Percentiles rank a stretch among this genome's conserved stretches.
Evolutionary conservation across 75 land plant species (phyloP).

Genomic region (Cupressus sempervirens): DNA sequence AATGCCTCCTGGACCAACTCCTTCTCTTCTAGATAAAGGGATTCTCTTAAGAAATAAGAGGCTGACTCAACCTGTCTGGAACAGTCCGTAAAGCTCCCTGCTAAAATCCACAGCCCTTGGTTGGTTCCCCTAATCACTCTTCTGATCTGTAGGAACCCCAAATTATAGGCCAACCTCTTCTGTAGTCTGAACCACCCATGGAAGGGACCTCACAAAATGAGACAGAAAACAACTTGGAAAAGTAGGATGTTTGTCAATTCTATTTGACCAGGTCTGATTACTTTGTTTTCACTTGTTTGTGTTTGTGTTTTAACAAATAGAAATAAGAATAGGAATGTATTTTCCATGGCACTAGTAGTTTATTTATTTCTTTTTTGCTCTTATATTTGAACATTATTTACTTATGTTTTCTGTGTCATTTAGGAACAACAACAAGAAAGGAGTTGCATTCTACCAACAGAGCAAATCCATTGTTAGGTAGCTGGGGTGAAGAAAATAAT

Average conservation of each 20-base stretch:
- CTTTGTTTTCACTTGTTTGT: background rate
- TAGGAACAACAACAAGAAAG: conserved; percentile 89
- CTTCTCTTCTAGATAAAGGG: too few relatives aligned
- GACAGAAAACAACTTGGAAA: background rate
- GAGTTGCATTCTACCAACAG: conserved; percentile 64
- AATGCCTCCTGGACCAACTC: too few relatives aligned
- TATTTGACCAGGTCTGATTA: background rate
- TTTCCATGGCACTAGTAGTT: too few relatives aligned
- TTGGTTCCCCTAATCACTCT: too few relatives aligned
- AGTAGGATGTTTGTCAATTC: background rate
- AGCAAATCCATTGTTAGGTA: conserved; percentile 47
- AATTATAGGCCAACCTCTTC: too few relatives aligned
- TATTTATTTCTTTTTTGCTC: background rate
- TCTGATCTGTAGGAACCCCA: too few relatives aligned
- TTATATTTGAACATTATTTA: background rate
- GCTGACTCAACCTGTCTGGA: too few relatives aligned
- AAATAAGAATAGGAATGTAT: background rate
- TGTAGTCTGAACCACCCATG: too few relatives aligned
- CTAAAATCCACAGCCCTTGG: too few relatives aligned
- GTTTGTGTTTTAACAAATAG: background rate
- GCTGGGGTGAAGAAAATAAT: conserved; percentile 37
- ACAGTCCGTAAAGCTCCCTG: too few relatives aligned
- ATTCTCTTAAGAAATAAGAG: too few relatives aligned
- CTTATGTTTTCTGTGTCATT: background rate
- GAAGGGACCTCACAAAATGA: too few relatives aligned